phyloP scores from a whole-genome alignment of 192 early-diverging fungal species.

The Geranomyces michiganensis region DNA sequence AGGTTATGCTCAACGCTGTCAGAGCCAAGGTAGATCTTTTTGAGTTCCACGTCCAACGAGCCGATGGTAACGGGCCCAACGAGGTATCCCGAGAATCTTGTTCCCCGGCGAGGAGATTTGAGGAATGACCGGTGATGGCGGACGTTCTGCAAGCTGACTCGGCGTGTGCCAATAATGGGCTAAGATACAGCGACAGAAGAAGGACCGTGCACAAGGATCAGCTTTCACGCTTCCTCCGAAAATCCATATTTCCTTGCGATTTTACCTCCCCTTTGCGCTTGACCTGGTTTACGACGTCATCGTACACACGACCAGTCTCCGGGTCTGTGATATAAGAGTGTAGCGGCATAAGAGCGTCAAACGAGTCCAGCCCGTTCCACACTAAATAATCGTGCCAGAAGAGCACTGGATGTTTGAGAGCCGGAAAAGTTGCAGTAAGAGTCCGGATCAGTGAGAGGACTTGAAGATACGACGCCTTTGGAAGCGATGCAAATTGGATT shows the following conservation, averaged over 20 bases:
- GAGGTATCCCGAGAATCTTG: conserved; percentile 37
- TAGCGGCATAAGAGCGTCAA: conserved; percentile 18
- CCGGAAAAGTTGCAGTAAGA: conserved; percentile 21
- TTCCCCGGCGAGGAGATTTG: not conserved
- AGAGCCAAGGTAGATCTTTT: conserved; percentile 27
- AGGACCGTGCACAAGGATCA: not conserved
- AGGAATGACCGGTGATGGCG: not conserved
- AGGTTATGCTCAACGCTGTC: conserved; percentile 13
- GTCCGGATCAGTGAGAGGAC: conserved; percentile 22
- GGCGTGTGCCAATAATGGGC: conserved; percentile 27
- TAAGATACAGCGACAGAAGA: not conserved
- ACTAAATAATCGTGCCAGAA: conserved; percentile 41
- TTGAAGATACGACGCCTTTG: conserved; percentile 8
- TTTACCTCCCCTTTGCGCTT: conserved; percentile 49
- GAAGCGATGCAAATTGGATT: conserved; percentile 18
- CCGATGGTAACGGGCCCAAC: conserved; percentile 32
- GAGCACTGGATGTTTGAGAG: not conserved
- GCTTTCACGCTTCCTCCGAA: not conserved
- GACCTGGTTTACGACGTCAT: conserved; percentile 44
- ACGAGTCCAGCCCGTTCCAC: conserved; percentile 20
- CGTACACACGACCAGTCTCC: conserved; percentile 43
- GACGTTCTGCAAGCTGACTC: not conserved
- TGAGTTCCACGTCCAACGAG: conserved; percentile 1
- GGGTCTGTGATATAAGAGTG: conserved; percentile 47
- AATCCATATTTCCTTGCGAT: not conserved